Evolutionary conservation across 805 yeast genomes (phyloP).

Genomic region (Sugiyamaella lignohabitans): DNA sequence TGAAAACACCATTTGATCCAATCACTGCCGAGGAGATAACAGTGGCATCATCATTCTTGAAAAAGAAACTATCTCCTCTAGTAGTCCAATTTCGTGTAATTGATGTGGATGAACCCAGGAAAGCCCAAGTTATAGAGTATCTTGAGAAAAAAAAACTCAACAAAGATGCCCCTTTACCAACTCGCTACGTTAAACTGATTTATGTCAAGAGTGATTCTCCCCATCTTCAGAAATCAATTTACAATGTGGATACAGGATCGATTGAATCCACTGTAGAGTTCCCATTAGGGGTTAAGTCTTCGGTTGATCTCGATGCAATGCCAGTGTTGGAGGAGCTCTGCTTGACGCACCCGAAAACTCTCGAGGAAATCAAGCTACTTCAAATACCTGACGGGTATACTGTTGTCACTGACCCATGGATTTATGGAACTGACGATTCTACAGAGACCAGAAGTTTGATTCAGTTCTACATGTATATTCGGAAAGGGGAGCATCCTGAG

Average conservation of each 20-base stretch:
- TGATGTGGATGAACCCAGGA: slow-evolving; percentile 70
- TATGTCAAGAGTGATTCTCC: slow-evolving; percentile 39
- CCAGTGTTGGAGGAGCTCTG: slow-evolving; percentile 46
- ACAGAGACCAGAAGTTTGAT: slow-evolving; percentile 40
- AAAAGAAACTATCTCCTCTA: slow-evolving; percentile 30
- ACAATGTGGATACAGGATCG: slow-evolving; percentile 57
- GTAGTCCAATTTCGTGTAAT: slow-evolving; percentile 45
- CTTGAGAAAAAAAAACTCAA: slow-evolving; percentile 55
- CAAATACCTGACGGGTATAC: slow-evolving; percentile 49
- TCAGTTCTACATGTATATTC: slow-evolving; percentile 70
- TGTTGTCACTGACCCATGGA: slow-evolving; percentile 73
- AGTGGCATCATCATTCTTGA: slow-evolving; percentile 8
- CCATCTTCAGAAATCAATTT: slow-evolving; percentile 58
- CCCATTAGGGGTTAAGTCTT: slow-evolving; percentile 59
- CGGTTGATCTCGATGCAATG: slow-evolving; percentile 61
- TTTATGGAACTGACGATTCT: slow-evolving; percentile 67
- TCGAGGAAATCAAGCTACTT: slow-evolving; percentile 61
- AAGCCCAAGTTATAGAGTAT: slow-evolving; percentile 57
- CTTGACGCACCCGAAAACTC: slow-evolving; percentile 48
- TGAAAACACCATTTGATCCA: slow-evolving; percentile 45
- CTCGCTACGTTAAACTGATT: slow-evolving; percentile 46
- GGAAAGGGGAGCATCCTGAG: slow-evolving; percentile 35
- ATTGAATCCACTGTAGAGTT: slow-evolving; percentile 48
- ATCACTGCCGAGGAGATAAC: slow-evolving; percentile 22
- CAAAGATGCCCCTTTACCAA: slow-evolving; percentile 44